Evolutionary conservation across 2,329 filamentous ascomycete genomes (phyloP).

Genomic region (Trichoderma sp.): DNA sequence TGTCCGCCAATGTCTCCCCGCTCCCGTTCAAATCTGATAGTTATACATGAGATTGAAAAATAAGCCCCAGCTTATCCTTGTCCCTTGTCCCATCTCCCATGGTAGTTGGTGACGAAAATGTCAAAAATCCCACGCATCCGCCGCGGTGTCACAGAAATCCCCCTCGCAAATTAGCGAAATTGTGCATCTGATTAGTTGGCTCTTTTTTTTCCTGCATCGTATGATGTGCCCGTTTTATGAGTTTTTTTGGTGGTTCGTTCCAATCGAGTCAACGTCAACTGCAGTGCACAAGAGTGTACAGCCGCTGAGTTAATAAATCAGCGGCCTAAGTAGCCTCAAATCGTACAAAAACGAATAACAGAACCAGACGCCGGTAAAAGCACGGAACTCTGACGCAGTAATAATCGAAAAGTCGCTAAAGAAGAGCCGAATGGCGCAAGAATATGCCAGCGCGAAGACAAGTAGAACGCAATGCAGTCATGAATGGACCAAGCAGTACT

Average conservation of each 20-base stretch:
- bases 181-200: not conserved
- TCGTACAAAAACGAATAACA: conserved; percentile 4
- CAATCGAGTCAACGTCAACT: not conserved
- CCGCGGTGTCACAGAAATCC: not conserved
- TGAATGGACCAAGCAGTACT: not conserved
- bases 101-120: not conserved
- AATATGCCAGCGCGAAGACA: not conserved
- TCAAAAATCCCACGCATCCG: not conserved
- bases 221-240: not conserved
- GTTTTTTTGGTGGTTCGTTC: not conserved
- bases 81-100: not conserved
- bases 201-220: not conserved
- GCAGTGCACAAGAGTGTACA: not conserved
- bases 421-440: not conserved
- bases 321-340: not conserved
- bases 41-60: conserved; percentile 1
- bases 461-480: conserved; percentile 10
- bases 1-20: not conserved
- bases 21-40: not conserved
- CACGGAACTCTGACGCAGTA: not conserved
- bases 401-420: not conserved
- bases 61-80: not conserved
- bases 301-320: not conserved
- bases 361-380: not conserved
- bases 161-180: not conserved